A percentile compares a stretch with the other conserved stretches of the same genome.
phyloP scores from a whole-genome alignment of 805 yeast species.

The Candida michaelii region DNA sequence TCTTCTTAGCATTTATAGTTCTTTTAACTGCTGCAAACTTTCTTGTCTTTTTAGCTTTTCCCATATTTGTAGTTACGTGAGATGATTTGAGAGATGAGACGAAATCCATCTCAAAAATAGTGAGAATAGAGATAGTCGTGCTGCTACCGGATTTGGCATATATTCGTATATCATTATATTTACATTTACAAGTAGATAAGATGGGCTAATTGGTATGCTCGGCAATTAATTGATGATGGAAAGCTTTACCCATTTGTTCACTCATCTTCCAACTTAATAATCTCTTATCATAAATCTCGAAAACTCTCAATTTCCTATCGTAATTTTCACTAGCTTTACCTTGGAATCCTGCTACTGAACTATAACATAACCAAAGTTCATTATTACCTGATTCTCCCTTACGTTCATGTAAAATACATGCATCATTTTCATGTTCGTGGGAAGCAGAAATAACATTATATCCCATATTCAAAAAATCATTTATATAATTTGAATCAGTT shows the following conservation, averaged over 20 bases:
- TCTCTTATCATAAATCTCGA: constrained; percentile 25
- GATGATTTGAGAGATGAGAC: background rate
- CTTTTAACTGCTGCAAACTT: constrained; percentile 93
- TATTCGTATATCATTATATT: background rate
- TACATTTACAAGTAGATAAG: too few species aligned
- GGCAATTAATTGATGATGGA: constrained; percentile 29
- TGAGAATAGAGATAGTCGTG: background rate
- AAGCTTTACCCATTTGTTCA: constrained; percentile 23
- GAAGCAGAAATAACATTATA: constrained; percentile 41
- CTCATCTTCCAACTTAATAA: constrained; percentile 41
- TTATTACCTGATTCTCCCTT: constrained; percentile 1
- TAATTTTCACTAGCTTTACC: constrained; percentile 29
- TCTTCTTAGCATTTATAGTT: constrained; percentile 71
- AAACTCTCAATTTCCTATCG: constrained; percentile 35
- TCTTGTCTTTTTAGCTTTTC: constrained; percentile 95
- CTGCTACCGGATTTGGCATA: background rate
- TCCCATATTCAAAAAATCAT: constrained; percentile 35
- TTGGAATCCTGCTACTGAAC: constrained; percentile 38
- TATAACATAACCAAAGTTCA: constrained; percentile 40
- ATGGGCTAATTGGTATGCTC: too few species aligned
- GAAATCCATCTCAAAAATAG: background rate
- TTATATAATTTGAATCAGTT: constrained; percentile 28
- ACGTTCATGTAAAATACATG: constrained; percentile 29
- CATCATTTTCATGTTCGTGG: constrained; percentile 46
- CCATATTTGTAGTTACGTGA: constrained; percentile 51